These are phyloP conservation scores for Salix exigua DNA, from an alignment of 345 rosid species.

Conservation along the genomic window DNA sequence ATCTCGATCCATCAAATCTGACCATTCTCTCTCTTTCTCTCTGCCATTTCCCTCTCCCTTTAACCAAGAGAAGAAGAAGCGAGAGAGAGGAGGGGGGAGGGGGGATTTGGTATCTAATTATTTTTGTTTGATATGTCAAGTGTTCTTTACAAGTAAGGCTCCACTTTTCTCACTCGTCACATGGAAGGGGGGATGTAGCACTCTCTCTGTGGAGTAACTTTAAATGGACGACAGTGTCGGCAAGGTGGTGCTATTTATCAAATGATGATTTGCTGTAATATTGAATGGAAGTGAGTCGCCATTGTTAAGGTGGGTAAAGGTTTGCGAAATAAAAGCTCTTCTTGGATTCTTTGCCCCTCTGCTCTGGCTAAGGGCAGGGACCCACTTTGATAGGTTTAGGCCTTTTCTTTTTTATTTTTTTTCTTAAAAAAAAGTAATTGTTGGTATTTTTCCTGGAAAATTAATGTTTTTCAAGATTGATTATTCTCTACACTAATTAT, in stretches of 20 bases:
- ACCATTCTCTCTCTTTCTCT: slow-evolving; percentile 8
- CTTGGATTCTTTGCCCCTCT: background rate
- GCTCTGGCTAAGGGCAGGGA: background rate
- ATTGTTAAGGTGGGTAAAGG: background rate
- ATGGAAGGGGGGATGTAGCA: slow-evolving; percentile 9
- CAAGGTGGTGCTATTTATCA: background rate
- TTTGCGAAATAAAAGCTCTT: background rate
- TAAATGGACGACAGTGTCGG: slow-evolving; percentile 32
- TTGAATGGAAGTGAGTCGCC: slow-evolving; percentile 3
- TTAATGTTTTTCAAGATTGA: too few relatives aligned
- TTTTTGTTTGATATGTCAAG: background rate
- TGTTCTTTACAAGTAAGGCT: background rate
- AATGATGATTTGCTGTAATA: background rate
- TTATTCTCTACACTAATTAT: too few relatives aligned
- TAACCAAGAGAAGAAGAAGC: background rate
- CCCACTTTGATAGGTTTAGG: background rate
- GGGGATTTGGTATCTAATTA: background rate
- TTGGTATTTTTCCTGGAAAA: too few relatives aligned
- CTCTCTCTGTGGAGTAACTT: slow-evolving; percentile 8
- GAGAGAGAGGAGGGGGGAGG: slow-evolving; percentile 6
- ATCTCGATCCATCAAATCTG: background rate
- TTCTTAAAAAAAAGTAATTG: background rate
- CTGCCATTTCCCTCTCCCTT: background rate
- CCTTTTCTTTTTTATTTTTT: background rate
- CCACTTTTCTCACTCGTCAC: slow-evolving; percentile 13